Percentiles rank a stretch among this genome's conserved stretches.
These are phyloP conservation scores for Trypanosoma congolense DNA, from an alignment of 208 protist species.

Conservation along the genomic window DNA sequence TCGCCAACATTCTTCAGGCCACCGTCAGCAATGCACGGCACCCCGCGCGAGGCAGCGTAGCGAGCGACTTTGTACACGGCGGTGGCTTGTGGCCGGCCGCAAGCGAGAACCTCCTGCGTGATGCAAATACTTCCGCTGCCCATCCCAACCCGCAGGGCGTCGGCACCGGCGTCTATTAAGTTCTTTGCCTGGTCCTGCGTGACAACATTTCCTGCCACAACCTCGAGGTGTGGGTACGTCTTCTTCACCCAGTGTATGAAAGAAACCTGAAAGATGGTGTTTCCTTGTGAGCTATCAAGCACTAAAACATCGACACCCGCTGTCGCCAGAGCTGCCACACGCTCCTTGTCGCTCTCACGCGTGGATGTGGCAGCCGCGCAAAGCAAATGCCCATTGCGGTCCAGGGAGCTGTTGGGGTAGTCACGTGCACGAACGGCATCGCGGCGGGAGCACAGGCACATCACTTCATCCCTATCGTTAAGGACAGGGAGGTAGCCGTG, in stretches of 20 bases:
- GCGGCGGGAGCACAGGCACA: slow-evolving; percentile 88
- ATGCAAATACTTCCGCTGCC: slow-evolving; percentile 98
- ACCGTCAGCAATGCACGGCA: slow-evolving; percentile 94
- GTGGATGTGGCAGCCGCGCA: slow-evolving; percentile 92
- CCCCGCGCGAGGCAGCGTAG: slow-evolving; percentile 84
- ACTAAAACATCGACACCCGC: slow-evolving; percentile 93
- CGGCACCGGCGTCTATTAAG: slow-evolving; percentile 95
- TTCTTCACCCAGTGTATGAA: slow-evolving; percentile 94
- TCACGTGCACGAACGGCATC: slow-evolving; percentile 77
- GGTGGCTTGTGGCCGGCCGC: slow-evolving; percentile 94
- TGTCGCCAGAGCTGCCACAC: slow-evolving; percentile 71
- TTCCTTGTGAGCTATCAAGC: slow-evolving; percentile 95
- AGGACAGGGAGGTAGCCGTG: slow-evolving; percentile 96
- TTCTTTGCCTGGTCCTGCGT: slow-evolving; percentile 94
- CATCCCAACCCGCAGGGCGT: slow-evolving; percentile 97
- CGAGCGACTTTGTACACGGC: slow-evolving; percentile 91
- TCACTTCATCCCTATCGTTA: slow-evolving; percentile 88
- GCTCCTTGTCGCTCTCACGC: slow-evolving; percentile 83
- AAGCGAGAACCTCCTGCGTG: slow-evolving; percentile 94
- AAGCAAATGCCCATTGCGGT: slow-evolving; percentile 69
- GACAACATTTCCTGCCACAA: slow-evolving; percentile 96
- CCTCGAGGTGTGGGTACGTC: slow-evolving; percentile 76
- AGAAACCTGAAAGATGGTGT: slow-evolving; percentile 94
- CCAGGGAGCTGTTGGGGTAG: slow-evolving; percentile 82
- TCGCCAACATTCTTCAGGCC: slow-evolving; percentile 92